These are phyloP conservation scores for Trypanosoma brucei DNA, from an alignment of 208 protist genomes.

Conservation along the genomic window DNA sequence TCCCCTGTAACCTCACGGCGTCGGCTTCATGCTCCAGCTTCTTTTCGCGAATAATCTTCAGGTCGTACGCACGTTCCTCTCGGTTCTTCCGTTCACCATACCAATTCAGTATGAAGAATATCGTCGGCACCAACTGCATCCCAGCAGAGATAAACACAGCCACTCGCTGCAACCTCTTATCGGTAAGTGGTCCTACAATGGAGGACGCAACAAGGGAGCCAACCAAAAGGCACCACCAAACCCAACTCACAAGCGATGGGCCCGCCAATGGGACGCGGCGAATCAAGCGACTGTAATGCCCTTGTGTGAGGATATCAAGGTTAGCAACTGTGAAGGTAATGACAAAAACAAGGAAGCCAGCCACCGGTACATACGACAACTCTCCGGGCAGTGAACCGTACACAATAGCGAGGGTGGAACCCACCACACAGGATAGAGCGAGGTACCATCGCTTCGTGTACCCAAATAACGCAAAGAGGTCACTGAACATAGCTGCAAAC, in stretches of 20 bases:
- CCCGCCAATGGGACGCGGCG: slow-evolving; percentile 37
- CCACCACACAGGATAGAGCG: slow-evolving; percentile 38
- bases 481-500: slow-evolving; percentile 52
- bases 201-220: slow-evolving; percentile 37
- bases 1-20: slow-evolving; percentile 3
- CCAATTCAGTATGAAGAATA: slow-evolving; percentile 65
- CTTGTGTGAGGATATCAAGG: slow-evolving; percentile 74
- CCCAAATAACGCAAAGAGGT: slow-evolving; percentile 53
- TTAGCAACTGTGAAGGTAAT: slow-evolving; percentile 50
- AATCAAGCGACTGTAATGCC: slow-evolving; percentile 73
- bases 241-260: slow-evolving; percentile 53
- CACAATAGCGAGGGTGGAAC: slow-evolving; percentile 31
- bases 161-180: slow-evolving; percentile 35
- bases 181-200: slow-evolving; percentile 55
- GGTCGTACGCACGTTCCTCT: slow-evolving; percentile 44
- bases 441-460: slow-evolving; percentile 81
- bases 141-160: slow-evolving; percentile 53
- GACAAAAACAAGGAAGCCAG: slow-evolving; percentile 47
- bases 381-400: slow-evolving; percentile 47
- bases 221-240: slow-evolving; percentile 56
- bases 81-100: slow-evolving; percentile 60
- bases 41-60: slow-evolving; percentile 24
- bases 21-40: slow-evolving; percentile 25
- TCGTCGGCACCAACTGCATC: slow-evolving; percentile 39
- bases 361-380: slow-evolving; percentile 28